phyloP scores from a whole-genome alignment of 371 early-diverging fungal species.

The Nematocida sp. region DNA sequence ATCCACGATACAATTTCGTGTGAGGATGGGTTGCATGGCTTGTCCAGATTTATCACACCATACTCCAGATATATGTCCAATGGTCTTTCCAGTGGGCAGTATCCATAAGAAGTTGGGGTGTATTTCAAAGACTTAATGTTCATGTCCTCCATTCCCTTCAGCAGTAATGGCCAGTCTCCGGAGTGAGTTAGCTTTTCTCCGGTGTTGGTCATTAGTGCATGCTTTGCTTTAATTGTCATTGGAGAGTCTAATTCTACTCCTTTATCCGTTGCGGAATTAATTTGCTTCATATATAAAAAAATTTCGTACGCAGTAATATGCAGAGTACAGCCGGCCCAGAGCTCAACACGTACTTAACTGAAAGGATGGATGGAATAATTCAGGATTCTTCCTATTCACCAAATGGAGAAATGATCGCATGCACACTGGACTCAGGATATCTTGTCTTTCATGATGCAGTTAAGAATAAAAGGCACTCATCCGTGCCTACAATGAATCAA shows the following conservation, averaged over 20 bases:
- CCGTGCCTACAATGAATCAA: not conserved
- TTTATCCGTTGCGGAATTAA: conserved; percentile 2
- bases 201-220: conserved; percentile 17
- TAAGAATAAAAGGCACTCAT: not conserved
- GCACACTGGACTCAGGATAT: conserved; percentile 9
- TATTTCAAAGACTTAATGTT: conserved; percentile 91
- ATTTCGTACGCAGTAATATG: conserved; percentile 23
- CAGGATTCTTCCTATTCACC: conserved; percentile 25
- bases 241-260: not conserved
- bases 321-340: not conserved
- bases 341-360: not conserved
- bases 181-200: conserved; percentile 31
- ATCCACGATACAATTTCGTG: conserved; percentile 99
- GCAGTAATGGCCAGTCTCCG: conserved; percentile 58
- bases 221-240: conserved; percentile 12
- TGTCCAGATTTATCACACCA: conserved; percentile 94
- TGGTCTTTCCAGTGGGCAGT: conserved; percentile 86
- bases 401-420: conserved; percentile 33
- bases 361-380: not conserved
- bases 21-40: conserved; percentile 97
- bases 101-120: conserved; percentile 90
- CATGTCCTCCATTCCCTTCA: conserved; percentile 88
- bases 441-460: conserved; percentile 37
- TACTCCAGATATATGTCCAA: conserved; percentile 79
- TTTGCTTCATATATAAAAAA: conserved; percentile 19